phyloP scores from a whole-genome alignment of 2,329 filamentous ascomycete species.

The Eutypella sp. region DNA sequence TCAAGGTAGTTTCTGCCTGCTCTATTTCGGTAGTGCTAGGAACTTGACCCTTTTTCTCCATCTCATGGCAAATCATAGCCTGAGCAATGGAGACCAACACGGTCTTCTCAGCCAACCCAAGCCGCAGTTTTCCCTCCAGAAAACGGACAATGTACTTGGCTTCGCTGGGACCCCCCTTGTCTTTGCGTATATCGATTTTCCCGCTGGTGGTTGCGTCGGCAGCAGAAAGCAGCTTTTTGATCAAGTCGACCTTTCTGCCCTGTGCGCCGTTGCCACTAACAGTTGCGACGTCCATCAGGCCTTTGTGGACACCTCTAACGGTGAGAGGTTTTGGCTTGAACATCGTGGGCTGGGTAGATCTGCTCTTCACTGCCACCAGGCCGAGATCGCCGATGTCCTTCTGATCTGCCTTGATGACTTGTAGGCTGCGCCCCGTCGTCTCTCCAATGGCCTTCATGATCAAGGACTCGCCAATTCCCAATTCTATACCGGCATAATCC shows the following conservation, averaged over 20 bases:
- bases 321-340: constrained; percentile 94
- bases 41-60: constrained; percentile 61
- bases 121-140: constrained; percentile 85
- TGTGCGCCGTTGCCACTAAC: constrained; percentile 83
- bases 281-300: constrained; percentile 82
- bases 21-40: constrained; percentile 73
- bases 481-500: constrained; percentile 91
- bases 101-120: constrained; percentile 88
- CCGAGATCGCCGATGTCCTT: constrained; percentile 95
- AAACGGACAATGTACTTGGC: constrained; percentile 92
- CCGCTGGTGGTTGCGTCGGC: constrained; percentile 70
- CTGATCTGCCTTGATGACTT: constrained; percentile 91
- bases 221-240: constrained; percentile 93
- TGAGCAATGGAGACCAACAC: constrained; percentile 87
- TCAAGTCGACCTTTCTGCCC: constrained; percentile 83
- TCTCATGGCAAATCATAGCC: constrained; percentile 80
- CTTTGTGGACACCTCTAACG: constrained; percentile 79
- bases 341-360: constrained; percentile 94
- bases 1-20: constrained; percentile 79
- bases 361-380: constrained; percentile 89
- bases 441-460: constrained; percentile 99
- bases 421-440: constrained; percentile 79
- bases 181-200: constrained; percentile 84
- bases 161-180: constrained; percentile 91
- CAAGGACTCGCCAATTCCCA: constrained; percentile 96